Conservation (phyloP, 371 early-diverging fungal species). For the Dinochytrium kinnereticum region DNA sequence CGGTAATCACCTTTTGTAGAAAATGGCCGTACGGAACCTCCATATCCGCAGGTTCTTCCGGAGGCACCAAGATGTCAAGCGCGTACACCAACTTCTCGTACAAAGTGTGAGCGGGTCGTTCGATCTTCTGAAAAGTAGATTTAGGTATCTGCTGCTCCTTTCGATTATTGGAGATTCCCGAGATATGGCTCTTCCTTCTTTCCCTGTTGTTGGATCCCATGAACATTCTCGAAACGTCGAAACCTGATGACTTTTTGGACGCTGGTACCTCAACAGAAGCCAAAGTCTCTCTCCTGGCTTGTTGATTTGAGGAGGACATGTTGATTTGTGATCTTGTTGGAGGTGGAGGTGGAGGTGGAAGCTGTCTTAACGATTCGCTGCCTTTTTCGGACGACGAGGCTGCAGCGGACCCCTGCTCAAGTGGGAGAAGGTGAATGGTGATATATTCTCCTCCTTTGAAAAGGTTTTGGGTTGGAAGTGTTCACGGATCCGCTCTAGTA, state of each 20-base stretch:
- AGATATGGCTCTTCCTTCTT: background rate
- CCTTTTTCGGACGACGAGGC: too few species aligned
- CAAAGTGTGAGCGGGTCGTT: slow-evolving; percentile 30
- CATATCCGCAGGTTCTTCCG: slow-evolving; percentile 46
- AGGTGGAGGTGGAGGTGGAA: too few species aligned
- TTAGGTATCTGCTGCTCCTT: background rate
- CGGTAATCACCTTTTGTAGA: slow-evolving; percentile 50
- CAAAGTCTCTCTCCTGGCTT: background rate
- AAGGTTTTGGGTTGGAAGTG: too few species aligned
- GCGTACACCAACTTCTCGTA: slow-evolving; percentile 50
- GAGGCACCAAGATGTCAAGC: slow-evolving; percentile 51
- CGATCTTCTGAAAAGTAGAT: slow-evolving; percentile 31
- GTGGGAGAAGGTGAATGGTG: too few species aligned
- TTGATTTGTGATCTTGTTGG: too few species aligned
- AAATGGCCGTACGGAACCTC: slow-evolving; percentile 48
- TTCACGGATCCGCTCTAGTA: too few species aligned
- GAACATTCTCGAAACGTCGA: background rate
- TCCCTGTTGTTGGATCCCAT: background rate
- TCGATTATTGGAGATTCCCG: background rate
- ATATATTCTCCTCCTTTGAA: too few species aligned
- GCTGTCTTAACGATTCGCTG: too few species aligned
- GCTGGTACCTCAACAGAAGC: background rate
- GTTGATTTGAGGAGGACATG: too few species aligned
- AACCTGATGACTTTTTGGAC: background rate
- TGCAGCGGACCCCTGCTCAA: too few species aligned